Evolutionary conservation across 2,329 filamentous ascomycete species (phyloP).

Genomic region (Ustulina deusta): DNA sequence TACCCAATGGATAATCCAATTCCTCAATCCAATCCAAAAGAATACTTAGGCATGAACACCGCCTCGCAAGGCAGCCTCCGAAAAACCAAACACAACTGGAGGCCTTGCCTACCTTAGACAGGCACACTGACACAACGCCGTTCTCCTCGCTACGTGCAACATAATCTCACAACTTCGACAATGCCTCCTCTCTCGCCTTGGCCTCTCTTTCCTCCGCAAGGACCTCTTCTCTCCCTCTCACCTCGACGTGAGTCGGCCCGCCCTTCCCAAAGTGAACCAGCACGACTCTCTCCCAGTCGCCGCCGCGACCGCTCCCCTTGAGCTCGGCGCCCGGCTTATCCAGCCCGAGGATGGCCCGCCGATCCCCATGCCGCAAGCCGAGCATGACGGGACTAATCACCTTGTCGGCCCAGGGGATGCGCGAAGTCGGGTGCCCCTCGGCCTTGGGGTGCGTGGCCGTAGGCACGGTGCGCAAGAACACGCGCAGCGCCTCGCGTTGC

Average conservation of each 20-base stretch:
- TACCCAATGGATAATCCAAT: not conserved
- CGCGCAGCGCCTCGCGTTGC: conserved; percentile 65
- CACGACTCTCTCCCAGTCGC: conserved; percentile 71
- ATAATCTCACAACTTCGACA: conserved; percentile 30
- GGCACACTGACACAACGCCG: not conserved
- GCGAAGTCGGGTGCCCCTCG: conserved; percentile 56
- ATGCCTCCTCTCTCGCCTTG: conserved; percentile 21
- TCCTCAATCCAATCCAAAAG: not conserved
- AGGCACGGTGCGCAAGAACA: conserved; percentile 62
- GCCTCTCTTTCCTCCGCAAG: conserved; percentile 58
- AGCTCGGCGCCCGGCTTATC: conserved; percentile 70
- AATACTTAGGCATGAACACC: not conserved
- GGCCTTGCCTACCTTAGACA: not conserved
- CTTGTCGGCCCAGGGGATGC: conserved; percentile 69
- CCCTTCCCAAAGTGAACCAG: conserved; percentile 65
- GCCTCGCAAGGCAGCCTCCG: not conserved
- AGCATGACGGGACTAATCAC: conserved; percentile 69
- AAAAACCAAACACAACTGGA: not conserved
- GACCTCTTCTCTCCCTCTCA: conserved; percentile 63
- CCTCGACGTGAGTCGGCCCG: conserved; percentile 65
- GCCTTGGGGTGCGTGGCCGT: conserved; percentile 57
- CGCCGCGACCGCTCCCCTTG: conserved; percentile 59
- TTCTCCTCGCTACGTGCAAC: not conserved
- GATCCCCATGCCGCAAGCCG: conserved; percentile 59
- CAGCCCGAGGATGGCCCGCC: conserved; percentile 65